A percentile compares a stretch with the other conserved stretches of the same genome.
phyloP scores from a whole-genome alignment of 2,329 filamentous ascomycete genomes.

The Hypomyces perniciosus region DNA sequence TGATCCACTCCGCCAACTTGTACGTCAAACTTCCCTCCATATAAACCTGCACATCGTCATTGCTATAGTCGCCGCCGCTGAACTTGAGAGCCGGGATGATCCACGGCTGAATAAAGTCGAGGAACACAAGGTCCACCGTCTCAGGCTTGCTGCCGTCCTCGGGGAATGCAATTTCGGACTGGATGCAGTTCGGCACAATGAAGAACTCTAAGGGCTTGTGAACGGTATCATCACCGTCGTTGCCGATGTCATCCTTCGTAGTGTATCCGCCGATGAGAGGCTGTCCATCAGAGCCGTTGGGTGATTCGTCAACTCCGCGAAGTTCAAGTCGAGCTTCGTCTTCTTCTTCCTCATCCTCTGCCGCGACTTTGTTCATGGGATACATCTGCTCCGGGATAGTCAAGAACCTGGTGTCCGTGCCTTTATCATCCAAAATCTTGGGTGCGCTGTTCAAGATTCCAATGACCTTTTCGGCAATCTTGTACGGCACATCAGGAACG shows the following conservation, averaged over 20 bases:
- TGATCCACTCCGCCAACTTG: conserved; percentile 51
- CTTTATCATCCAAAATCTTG: conserved; percentile 37
- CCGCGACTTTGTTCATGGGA: conserved; percentile 13
- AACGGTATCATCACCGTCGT: conserved; percentile 84
- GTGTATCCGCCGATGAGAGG: conserved; percentile 69
- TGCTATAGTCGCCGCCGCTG: conserved; percentile 44
- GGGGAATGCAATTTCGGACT: conserved; percentile 60
- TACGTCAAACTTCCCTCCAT: conserved; percentile 50
- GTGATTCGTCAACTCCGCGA: conserved; percentile 13
- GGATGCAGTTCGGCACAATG: conserved; percentile 75
- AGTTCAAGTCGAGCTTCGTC: conserved; percentile 28
- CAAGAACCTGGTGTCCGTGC: conserved; percentile 41
- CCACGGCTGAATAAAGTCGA: conserved; percentile 85
- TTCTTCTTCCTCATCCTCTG: conserved; percentile 8
- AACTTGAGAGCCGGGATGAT: conserved; percentile 67
- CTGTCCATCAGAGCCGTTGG: conserved; percentile 16
- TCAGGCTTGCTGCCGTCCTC: conserved; percentile 49
- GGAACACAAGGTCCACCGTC: conserved; percentile 80
- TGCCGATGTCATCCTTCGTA: conserved; percentile 75
- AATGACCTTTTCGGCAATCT: conserved; percentile 64
- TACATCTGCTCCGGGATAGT: conserved; percentile 43
- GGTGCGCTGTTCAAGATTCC: conserved; percentile 50
- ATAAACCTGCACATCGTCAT: conserved; percentile 45
- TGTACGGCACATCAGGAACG: conserved; percentile 75
- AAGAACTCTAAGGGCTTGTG: conserved; percentile 72